These are phyloP conservation scores for Eutypa lata DNA, from an alignment of 2,329 filamentous ascomycete genomes.

Conservation along the genomic window DNA sequence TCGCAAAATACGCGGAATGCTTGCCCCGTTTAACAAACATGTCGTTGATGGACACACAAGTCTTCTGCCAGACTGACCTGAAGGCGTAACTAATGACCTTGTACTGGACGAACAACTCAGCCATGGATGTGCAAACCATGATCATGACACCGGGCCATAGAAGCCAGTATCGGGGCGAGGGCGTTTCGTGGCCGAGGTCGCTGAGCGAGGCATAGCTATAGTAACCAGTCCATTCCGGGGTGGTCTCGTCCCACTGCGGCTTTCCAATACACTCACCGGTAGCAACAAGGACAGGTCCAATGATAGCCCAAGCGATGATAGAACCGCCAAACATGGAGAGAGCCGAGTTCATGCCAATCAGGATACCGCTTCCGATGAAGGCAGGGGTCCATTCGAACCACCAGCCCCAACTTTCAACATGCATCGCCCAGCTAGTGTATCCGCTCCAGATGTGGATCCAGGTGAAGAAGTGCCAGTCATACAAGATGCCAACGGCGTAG, in stretches of 20 bases:
- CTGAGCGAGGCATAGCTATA: constrained; percentile 33
- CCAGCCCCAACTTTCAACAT: constrained; percentile 58
- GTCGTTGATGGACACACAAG: constrained; percentile 39
- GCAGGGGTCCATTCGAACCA: constrained; percentile 55
- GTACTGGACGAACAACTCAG: constrained; percentile 36
- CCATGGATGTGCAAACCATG: constrained; percentile 38
- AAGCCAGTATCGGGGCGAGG: constrained; percentile 38
- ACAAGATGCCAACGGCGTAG: constrained; percentile 56
- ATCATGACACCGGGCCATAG: constrained; percentile 41
- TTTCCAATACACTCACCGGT: constrained; percentile 45
- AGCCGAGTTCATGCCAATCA: constrained; percentile 57
- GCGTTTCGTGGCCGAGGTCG: constrained; percentile 28
- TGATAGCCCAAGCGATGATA: constrained; percentile 53
- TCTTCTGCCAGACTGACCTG: constrained; percentile 46
- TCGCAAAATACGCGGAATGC: constrained; percentile 39
- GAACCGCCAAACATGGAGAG: constrained; percentile 55
- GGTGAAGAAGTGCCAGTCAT: constrained; percentile 53
- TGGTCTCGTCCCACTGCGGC: constrained; percentile 25
- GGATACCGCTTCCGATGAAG: constrained; percentile 56
- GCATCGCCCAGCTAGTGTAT: constrained; percentile 47
- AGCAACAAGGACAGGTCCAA: constrained; percentile 54
- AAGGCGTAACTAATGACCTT: constrained; percentile 36
- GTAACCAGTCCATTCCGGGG: constrained; percentile 42
- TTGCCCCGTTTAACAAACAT: constrained; percentile 38
- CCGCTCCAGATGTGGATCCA: constrained; percentile 54